Evolutionary conservation across 2,329 filamentous ascomycete species (phyloP).

Genomic region (Intubia oerlemansii): DNA sequence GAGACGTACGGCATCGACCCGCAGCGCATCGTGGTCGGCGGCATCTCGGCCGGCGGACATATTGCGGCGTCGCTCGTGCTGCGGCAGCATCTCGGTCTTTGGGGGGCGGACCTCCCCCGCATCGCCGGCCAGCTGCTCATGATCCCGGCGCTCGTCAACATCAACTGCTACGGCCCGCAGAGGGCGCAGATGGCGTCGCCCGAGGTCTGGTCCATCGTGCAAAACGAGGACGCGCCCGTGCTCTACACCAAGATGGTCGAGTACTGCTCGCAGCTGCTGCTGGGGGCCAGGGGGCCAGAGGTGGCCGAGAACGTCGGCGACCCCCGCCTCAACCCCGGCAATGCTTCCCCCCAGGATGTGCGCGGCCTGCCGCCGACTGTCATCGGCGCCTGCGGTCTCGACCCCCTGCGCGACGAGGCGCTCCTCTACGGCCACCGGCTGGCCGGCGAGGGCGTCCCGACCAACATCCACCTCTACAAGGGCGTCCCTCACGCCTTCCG

Average conservation of each 20-base stretch:
- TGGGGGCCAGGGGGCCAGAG: too few species aligned
- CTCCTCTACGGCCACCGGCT: conserved; percentile 6
- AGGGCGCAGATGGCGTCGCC: conserved; percentile 19
- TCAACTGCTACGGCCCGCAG: conserved; percentile 5
- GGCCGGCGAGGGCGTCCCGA: conserved; percentile 9
- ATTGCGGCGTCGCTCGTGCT: conserved; percentile 3
- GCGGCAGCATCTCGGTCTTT: conserved; percentile 7
- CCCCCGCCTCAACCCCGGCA: conserved; percentile 18
- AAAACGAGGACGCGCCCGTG: conserved; percentile 20
- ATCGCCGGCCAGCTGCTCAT: conserved; percentile 19
- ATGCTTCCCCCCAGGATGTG: conserved; percentile 14
- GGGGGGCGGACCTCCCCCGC: conserved; percentile 14
- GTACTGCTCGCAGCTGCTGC: conserved; percentile 13
- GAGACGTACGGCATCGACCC: conserved; percentile 10
- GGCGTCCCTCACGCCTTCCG: conserved; percentile 7
- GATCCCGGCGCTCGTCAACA: conserved; percentile 12
- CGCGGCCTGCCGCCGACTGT: conserved; percentile 10
- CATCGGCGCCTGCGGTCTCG: conserved; percentile 4
- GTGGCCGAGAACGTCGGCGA: conserved; percentile 11
- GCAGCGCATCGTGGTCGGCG: conserved; percentile 16
- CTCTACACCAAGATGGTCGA: conserved; percentile 17
- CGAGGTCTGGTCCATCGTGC: conserved; percentile 15
- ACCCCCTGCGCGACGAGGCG: conserved; percentile 7
- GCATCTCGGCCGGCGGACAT: conserved; percentile 16
- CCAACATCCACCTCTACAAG: conserved; percentile 10